Conservation (phyloP, 176 grass and related monocot species). For the Carex cristatella region DNA sequence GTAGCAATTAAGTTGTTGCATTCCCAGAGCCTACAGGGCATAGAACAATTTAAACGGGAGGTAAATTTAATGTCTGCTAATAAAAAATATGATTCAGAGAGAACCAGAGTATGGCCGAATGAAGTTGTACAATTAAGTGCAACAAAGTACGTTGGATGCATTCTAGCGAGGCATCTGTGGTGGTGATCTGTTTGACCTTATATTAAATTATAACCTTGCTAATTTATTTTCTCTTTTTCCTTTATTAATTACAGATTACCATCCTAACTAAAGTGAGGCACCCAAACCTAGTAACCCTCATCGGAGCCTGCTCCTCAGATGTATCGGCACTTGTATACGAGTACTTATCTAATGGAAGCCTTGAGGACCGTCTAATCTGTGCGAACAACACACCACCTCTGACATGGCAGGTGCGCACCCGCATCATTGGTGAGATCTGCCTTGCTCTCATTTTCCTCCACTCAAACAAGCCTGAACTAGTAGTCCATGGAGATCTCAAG, state of each 20-base stretch:
- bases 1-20: no score
- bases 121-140: background rate
- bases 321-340: conserved; percentile 35
- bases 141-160: background rate
- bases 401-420: conserved; percentile 47
- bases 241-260: conserved; percentile 24
- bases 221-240: background rate
- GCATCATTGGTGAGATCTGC: conserved; percentile 42
- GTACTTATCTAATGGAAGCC: conserved; percentile 42
- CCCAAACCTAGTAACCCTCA: conserved; percentile 43
- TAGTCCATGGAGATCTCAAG: conserved; percentile 53
- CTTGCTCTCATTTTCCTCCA: conserved; percentile 47
- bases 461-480: conserved; percentile 36
- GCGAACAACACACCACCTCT: conserved; percentile 33
- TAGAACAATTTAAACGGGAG: no score
- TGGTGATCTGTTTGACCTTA: background rate
- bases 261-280: conserved; percentile 41
- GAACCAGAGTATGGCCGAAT: background rate
- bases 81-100: no score
- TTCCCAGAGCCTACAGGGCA: no score
- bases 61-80: no score
- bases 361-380: conserved; percentile 37
- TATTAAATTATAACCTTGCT: background rate
- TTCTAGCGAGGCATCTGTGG: background rate
- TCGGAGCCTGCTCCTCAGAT: conserved; percentile 36